Conservation (phyloP, 2,329 filamentous ascomycete species). For the Beauveria medogensis region DNA sequence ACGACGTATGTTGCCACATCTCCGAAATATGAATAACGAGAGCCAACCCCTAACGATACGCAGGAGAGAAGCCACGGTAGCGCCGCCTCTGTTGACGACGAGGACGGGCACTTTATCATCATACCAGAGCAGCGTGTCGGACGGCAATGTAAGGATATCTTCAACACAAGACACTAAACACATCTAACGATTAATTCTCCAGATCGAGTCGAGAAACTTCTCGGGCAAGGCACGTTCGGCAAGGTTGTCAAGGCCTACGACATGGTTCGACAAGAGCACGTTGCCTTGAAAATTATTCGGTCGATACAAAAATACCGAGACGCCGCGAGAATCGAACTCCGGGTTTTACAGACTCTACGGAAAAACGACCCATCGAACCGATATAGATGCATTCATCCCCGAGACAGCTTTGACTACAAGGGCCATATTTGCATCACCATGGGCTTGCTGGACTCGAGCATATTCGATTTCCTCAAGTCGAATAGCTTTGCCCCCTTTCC, state of each 20-base stretch:
- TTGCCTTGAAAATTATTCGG: slow-evolving; percentile 11
- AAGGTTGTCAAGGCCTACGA: slow-evolving; percentile 10
- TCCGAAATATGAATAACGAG: background rate
- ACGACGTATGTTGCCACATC: slow-evolving; percentile 39
- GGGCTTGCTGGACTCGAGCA: slow-evolving; percentile 9
- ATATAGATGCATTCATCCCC: slow-evolving; percentile 10
- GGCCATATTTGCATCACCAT: slow-evolving; percentile 11
- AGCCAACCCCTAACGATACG: background rate
- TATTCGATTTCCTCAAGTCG: slow-evolving; percentile 10
- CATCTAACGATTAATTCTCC: background rate
- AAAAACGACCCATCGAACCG: slow-evolving; percentile 6
- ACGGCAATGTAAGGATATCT: slow-evolving; percentile 1
- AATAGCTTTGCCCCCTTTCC: slow-evolving; percentile 12
- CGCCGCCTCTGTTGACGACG: slow-evolving; percentile 71
- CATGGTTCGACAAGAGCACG: slow-evolving; percentile 6
- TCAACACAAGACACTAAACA: background rate
- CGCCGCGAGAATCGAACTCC: slow-evolving; percentile 6
- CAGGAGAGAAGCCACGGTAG: slow-evolving; percentile 28
- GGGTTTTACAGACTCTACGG: slow-evolving; percentile 8
- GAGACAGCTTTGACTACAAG: slow-evolving; percentile 12
- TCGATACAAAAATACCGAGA: slow-evolving; percentile 12
- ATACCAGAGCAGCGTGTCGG: slow-evolving; percentile 53
- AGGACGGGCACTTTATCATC: slow-evolving; percentile 88
- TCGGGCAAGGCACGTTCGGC: slow-evolving; percentile 9
- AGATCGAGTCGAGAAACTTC: slow-evolving; percentile 11